phyloP scores from a whole-genome alignment of 768 basidiomycete genomes.

The Lactarius trivialis region DNA sequence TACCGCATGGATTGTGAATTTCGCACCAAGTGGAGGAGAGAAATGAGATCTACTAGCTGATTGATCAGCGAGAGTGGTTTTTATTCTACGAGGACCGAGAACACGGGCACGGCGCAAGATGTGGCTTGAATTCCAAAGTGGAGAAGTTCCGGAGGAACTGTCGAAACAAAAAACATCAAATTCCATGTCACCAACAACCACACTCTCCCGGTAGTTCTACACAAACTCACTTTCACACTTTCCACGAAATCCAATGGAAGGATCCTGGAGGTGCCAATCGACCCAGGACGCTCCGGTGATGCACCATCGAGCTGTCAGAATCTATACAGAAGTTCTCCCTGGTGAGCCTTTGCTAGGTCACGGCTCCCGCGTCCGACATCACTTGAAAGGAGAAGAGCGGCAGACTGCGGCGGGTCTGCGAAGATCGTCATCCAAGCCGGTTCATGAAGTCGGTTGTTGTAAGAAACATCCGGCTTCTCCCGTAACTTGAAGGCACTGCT shows the following conservation, averaged over 20 bases:
- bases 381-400: conserved; percentile 3
- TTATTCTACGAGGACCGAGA: conserved; percentile 11
- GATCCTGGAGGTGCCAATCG: conserved; percentile 7
- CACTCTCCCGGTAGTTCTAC: neutral
- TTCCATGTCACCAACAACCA: neutral
- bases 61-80: conserved; percentile 18
- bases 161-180: neutral
- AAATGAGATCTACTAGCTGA: conserved; percentile 10
- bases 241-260: conserved; percentile 3
- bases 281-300: neutral
- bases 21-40: conserved; percentile 8
- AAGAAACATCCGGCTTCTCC: neutral
- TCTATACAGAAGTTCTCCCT: neutral
- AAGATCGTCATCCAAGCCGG: conserved; percentile 7
- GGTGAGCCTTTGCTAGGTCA: neutral
- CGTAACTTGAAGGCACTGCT: neutral
- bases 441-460: neutral
- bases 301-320: conserved; percentile 10
- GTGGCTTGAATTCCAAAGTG: conserved; percentile 12
- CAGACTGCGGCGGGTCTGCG: conserved; percentile 1
- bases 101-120: conserved; percentile 19
- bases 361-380: neutral
- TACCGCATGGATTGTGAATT: conserved; percentile 2
- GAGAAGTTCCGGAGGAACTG: neutral
- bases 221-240: neutral